Conservation (phyloP, 768 basidiomycete genomes). For the Leccinum variicolor region DNA sequence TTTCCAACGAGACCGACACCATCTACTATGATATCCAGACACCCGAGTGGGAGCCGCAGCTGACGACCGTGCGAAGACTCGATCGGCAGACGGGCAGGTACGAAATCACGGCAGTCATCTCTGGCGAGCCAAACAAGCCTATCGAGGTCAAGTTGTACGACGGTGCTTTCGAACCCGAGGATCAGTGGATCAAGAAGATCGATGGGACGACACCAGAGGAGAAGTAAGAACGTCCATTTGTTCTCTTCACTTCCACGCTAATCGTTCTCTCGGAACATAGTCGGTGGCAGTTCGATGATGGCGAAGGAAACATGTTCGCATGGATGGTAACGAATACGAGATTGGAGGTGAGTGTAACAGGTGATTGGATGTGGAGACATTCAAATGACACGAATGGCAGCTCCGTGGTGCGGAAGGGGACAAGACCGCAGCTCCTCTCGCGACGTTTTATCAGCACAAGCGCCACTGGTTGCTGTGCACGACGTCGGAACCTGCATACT, state of each 20-base stretch:
- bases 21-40: slow-evolving; percentile 41
- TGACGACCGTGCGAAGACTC: slow-evolving; percentile 34
- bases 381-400: slow-evolving; percentile 12
- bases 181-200: slow-evolving; percentile 30
- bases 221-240: slow-evolving; percentile 6
- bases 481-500: slow-evolving; percentile 35
- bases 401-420: slow-evolving; percentile 23
- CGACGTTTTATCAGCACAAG: slow-evolving; percentile 33
- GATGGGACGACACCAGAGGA: slow-evolving; percentile 11
- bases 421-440: slow-evolving; percentile 29
- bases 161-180: slow-evolving; percentile 22
- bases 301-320: slow-evolving; percentile 19
- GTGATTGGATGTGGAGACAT: background rate
- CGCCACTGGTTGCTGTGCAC: slow-evolving; percentile 32
- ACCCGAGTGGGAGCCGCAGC: slow-evolving; percentile 33
- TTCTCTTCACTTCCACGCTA: background rate
- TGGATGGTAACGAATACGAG: slow-evolving; percentile 12
- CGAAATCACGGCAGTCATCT: slow-evolving; percentile 30
- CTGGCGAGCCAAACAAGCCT: slow-evolving; percentile 29
- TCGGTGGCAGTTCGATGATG: slow-evolving; percentile 24
- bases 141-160: slow-evolving; percentile 30
- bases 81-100: slow-evolving; percentile 30
- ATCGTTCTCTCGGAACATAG: slow-evolving; percentile 1
- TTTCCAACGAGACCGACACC: slow-evolving; percentile 36
- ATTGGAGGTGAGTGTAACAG: slow-evolving; percentile 10